Evolutionary conservation across 2,329 filamentous ascomycete genomes (phyloP).

Genomic region (Dothistroma pini): DNA sequence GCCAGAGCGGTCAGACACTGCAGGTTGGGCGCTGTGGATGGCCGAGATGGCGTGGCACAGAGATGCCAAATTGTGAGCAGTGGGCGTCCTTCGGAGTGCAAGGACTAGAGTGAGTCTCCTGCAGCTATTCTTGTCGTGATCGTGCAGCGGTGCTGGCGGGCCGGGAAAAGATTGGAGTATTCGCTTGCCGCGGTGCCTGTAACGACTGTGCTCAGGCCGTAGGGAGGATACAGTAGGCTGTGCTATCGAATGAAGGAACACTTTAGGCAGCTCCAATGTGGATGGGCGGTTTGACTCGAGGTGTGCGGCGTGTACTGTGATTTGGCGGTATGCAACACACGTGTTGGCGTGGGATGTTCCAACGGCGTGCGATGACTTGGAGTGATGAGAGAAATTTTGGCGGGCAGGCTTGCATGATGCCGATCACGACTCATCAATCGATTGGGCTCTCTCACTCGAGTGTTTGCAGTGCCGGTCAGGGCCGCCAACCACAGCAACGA

Average conservation of each 20-base stretch:
- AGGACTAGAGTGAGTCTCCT: conserved; percentile 3
- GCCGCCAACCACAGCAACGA: not conserved
- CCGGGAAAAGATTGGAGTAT: not conserved
- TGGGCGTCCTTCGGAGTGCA: not conserved
- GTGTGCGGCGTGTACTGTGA: not conserved
- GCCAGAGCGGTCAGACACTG: conserved; percentile 1
- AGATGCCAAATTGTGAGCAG: conserved; percentile 1
- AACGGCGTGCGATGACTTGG: not conserved
- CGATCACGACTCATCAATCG: not conserved
- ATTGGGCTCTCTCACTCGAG: not conserved
- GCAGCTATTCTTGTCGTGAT: not conserved
- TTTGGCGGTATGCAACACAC: conserved; percentile 1
- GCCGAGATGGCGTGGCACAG: not conserved
- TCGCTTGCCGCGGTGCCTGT: not conserved
- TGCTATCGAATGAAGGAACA: not conserved
- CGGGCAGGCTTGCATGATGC: not conserved
- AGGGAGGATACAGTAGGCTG: not conserved
- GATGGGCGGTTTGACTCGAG: not conserved
- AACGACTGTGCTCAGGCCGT: not conserved
- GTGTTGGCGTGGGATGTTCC: not conserved
- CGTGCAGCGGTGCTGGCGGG: conserved; percentile 3
- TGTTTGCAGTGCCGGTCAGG: not conserved
- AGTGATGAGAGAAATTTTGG: not conserved
- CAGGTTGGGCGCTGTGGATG: not conserved
- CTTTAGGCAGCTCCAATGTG: not conserved